Percentiles rank a stretch among this genome's conserved stretches.
Evolutionary conservation across 2,329 filamentous ascomycete genomes (phyloP).

Genomic region (Sphaerulina populicola): DNA sequence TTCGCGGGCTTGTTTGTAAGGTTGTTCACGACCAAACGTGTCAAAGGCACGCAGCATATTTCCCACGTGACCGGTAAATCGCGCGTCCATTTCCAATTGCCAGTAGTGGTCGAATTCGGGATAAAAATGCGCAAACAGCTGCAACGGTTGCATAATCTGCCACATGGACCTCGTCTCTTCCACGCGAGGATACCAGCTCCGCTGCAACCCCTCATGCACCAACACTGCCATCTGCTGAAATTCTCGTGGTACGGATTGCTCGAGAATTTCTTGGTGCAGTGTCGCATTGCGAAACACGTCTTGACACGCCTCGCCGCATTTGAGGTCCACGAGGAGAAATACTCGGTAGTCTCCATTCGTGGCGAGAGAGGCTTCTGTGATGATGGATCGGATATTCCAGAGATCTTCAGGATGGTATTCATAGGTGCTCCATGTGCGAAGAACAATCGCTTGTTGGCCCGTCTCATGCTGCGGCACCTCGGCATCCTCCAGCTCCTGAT

Average conservation of each 20-base stretch:
- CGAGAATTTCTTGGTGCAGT: constrained; percentile 47
- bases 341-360: constrained; percentile 78
- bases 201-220: constrained; percentile 82
- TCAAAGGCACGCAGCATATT: constrained; percentile 37
- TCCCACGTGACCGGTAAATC: constrained; percentile 62
- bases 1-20: constrained; percentile 62
- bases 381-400: constrained; percentile 68
- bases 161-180: constrained; percentile 62
- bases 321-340: constrained; percentile 73
- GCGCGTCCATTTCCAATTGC: constrained; percentile 82
- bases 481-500: not conserved
- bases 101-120: constrained; percentile 49
- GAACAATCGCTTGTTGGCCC: constrained; percentile 39
- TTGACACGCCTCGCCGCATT: constrained; percentile 66
- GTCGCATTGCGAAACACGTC: constrained; percentile 62
- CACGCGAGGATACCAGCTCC: constrained; percentile 59
- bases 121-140: constrained; percentile 40
- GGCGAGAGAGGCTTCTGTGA: constrained; percentile 69
- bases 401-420: constrained; percentile 68
- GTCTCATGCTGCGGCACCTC: not conserved
- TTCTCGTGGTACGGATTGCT: constrained; percentile 55
- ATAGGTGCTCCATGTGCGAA: constrained; percentile 74
- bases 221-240: constrained; percentile 78
- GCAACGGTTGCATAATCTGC: constrained; percentile 52
- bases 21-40: constrained; percentile 54